A percentile compares a stretch with the other conserved stretches of the same genome.
These are phyloP conservation scores for Ophiostoma populinum DNA, from an alignment of 2,329 filamentous ascomycete species.

Conservation along the genomic window DNA sequence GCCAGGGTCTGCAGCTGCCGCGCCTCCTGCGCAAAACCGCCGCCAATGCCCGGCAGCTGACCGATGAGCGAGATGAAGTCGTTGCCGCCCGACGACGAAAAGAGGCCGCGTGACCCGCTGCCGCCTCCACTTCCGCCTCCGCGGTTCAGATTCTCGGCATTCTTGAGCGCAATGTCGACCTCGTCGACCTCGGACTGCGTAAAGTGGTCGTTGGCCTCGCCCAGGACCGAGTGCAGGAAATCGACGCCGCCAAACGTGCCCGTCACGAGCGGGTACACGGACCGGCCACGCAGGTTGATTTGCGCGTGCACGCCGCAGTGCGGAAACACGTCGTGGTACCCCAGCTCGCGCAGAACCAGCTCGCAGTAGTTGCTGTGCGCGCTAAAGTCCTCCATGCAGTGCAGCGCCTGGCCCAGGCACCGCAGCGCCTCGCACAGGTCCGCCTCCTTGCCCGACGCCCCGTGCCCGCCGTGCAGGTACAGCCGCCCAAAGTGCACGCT, in stretches of 20 bases:
- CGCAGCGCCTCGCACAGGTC: slow-evolving; percentile 68
- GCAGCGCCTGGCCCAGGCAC: slow-evolving; percentile 58
- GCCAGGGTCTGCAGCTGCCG: slow-evolving; percentile 42
- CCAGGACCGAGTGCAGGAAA: slow-evolving; percentile 62
- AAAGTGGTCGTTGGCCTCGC: slow-evolving; percentile 66
- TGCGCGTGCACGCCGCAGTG: slow-evolving; percentile 53
- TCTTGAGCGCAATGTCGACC: slow-evolving; percentile 56
- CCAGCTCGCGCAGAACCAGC: slow-evolving; percentile 56
- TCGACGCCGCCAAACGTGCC: slow-evolving; percentile 66
- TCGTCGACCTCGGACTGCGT: slow-evolving; percentile 74
- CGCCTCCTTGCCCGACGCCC: slow-evolving; percentile 48
- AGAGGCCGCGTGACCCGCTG: slow-evolving; percentile 18
- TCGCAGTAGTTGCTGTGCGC: slow-evolving; percentile 77
- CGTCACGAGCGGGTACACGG: slow-evolving; percentile 59
- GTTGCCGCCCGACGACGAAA: slow-evolving; percentile 20
- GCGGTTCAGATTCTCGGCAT: slow-evolving; percentile 37
- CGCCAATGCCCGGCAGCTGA: slow-evolving; percentile 56
- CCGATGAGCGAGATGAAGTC: slow-evolving; percentile 58
- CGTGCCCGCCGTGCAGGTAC: slow-evolving; percentile 48
- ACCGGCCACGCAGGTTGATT: slow-evolving; percentile 47
- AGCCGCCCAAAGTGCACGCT: slow-evolving; percentile 63
- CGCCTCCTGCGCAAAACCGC: slow-evolving; percentile 49
- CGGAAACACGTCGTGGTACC: slow-evolving; percentile 50
- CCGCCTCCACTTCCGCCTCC: slow-evolving; percentile 12
- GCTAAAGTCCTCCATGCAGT: slow-evolving; percentile 64